These are phyloP conservation scores for Sporothrix euskadiensis DNA, from an alignment of 2,329 filamentous ascomycete genomes.

Conservation along the genomic window DNA sequence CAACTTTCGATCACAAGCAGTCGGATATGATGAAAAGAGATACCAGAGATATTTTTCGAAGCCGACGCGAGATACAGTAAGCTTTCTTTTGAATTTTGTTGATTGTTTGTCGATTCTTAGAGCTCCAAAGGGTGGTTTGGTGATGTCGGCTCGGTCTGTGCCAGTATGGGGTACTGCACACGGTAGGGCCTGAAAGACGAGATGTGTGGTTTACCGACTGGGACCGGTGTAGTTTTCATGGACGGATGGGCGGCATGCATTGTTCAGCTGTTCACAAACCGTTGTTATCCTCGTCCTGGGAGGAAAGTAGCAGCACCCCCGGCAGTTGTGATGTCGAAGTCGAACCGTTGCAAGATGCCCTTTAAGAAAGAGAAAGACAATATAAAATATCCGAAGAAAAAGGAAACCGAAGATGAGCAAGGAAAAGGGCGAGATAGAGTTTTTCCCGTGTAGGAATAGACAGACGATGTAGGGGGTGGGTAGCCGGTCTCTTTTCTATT, in stretches of 20 bases:
- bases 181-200: not conserved
- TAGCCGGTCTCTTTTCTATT: conserved; percentile 20
- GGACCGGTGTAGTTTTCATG: conserved; percentile 38
- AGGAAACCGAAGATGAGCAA: not conserved
- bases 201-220: conserved; percentile 9
- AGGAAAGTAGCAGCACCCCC: not conserved
- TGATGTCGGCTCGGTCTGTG: not conserved
- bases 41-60: not conserved
- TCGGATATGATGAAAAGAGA: not conserved
- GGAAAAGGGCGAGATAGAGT: not conserved
- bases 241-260: conserved; percentile 52
- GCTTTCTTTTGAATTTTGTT: not conserved
- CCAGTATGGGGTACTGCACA: not conserved
- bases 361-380: not conserved
- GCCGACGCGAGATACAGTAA: not conserved
- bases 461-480: conserved; percentile 10
- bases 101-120: not conserved
- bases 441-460: not conserved
- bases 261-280: conserved; percentile 45
- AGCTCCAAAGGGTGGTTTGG: not conserved
- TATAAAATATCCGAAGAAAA: not conserved
- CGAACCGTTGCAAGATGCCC: not conserved
- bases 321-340: not conserved
- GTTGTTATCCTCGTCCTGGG: conserved; percentile 36
- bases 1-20: not conserved